These are phyloP conservation scores for Aspergillus bombycis DNA, from an alignment of 2,329 filamentous ascomycete species.

Conservation along the genomic window DNA sequence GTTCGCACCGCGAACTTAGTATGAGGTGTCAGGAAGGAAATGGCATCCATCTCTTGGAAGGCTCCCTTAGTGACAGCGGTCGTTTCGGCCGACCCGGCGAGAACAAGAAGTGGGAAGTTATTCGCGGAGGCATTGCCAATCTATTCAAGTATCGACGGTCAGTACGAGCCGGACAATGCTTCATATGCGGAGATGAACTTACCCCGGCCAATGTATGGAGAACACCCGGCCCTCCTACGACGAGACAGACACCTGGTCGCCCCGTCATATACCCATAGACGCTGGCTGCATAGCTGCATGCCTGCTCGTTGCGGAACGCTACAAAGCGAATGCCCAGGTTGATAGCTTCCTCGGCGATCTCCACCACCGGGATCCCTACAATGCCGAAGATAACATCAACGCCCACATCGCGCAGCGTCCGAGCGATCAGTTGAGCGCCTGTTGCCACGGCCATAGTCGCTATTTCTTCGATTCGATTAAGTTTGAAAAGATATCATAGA, in stretches of 20 bases:
- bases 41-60: conserved; percentile 62
- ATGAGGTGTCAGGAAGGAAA: conserved; percentile 56
- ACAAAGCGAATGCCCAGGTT: conserved; percentile 61
- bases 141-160: conserved; percentile 22
- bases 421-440: conserved; percentile 53
- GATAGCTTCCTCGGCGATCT: conserved; percentile 61
- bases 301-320: conserved; percentile 63
- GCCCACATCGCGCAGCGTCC: conserved; percentile 52
- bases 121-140: conserved; percentile 58
- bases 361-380: conserved; percentile 59
- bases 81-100: conserved; percentile 59
- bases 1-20: conserved; percentile 56
- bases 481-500: not conserved
- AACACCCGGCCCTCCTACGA: conserved; percentile 63
- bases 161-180: not conserved
- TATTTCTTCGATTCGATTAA: not conserved
- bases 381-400: conserved; percentile 57
- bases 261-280: conserved; percentile 63
- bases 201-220: conserved; percentile 62
- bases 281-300: conserved; percentile 60
- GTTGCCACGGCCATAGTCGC: conserved; percentile 31
- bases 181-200: conserved; percentile 24
- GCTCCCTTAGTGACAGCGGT: conserved; percentile 56
- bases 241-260: conserved; percentile 58
- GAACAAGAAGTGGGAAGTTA: conserved; percentile 57